Evolutionary conservation across 805 yeast species (phyloP), one percentile per base, ranked within the genome.

Genomic region (Candida nemodendra): DNA sequence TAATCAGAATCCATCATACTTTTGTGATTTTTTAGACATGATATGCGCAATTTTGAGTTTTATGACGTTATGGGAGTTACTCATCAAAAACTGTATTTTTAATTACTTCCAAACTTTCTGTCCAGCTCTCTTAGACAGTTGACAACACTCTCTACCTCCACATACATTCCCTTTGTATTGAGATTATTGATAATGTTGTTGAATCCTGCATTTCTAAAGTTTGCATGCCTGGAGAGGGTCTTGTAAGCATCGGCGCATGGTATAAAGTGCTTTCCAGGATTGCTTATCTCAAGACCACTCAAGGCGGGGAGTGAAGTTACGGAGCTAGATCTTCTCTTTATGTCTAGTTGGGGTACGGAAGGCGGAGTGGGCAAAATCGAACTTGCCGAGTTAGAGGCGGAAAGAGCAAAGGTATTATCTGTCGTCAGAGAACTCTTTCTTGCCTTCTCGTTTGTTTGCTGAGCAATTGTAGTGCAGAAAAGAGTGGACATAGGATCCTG

Each of bases 191-290:
- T 89, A 44, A 87, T 66, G 2, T 80, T 76, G 38, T 84, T 76
- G 54, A 87, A 78, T 45, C 86, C 93, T 14, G 82, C 86, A 6
- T 77, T 68, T 41, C 76, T 74, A 63, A 87, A 87, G 49, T 80
- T 78, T 53, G 83, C 82, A 59, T 88, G 96, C 40, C 95, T 69
- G 22, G 90, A 79, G 35, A 90, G 71, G 2, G 95, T 86, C 61
- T 81, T 84, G 64, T 87, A 89, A 0, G 96, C 96, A 53, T 89
- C 95, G 11, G 90, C 79, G 55, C 93, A 84, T 2, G 96, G 95
- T 32, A 89, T 86, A 48, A 79, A 89, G 31, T 55, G 52, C 79
- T 75, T 34, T 67, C 76, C 53, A 3, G 62, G 57, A 31, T 54
- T 52, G 27, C 47, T 53, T 18, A 59, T 44, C 21, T 59, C 62